Conservation (phyloP, 2,329 filamentous ascomycete genomes). For the Pseudocercospora musae region DNA sequence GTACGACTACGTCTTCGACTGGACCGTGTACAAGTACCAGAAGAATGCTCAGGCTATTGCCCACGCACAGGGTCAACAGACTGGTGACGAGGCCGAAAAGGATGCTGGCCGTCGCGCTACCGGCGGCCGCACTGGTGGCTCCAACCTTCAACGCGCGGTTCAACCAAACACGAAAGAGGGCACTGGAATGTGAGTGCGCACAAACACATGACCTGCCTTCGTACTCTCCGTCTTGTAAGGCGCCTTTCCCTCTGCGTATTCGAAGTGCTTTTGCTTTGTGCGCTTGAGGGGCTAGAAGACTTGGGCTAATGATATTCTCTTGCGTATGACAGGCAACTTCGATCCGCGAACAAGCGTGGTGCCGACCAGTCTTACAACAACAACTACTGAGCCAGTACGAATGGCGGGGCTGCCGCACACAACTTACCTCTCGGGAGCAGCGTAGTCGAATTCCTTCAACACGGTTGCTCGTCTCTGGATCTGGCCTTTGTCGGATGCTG, state of each 20-base stretch:
- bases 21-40: slow-evolving; percentile 99
- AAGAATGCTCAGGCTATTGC: slow-evolving; percentile 97
- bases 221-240: slow-evolving; percentile 64
- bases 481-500: slow-evolving; percentile 20
- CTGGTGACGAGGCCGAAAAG: slow-evolving; percentile 63
- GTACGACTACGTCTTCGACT: slow-evolving; percentile 99
- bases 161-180: slow-evolving; percentile 74
- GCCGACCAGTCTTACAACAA: slow-evolving; percentile 46
- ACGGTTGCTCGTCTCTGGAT: slow-evolving; percentile 21
- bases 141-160: slow-evolving; percentile 63
- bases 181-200: slow-evolving; percentile 93
- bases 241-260: slow-evolving; percentile 77
- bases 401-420: slow-evolving; percentile 40
- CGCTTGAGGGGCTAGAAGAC: slow-evolving; percentile 59
- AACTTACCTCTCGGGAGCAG: slow-evolving; percentile 25
- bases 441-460: slow-evolving; percentile 18
- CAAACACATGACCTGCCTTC: slow-evolving; percentile 43
- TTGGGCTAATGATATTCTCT: slow-evolving; percentile 43
- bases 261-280: slow-evolving; percentile 61
- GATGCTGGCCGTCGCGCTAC: slow-evolving; percentile 67
- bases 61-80: slow-evolving; percentile 64
- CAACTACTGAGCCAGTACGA: slow-evolving; percentile 46
- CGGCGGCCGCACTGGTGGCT: slow-evolving; percentile 54
- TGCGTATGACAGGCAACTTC: slow-evolving; percentile 47
- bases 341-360: slow-evolving; percentile 49